Conservation (phyloP, 179 eudicot species). For the Vitellaria paradoxa region DNA sequence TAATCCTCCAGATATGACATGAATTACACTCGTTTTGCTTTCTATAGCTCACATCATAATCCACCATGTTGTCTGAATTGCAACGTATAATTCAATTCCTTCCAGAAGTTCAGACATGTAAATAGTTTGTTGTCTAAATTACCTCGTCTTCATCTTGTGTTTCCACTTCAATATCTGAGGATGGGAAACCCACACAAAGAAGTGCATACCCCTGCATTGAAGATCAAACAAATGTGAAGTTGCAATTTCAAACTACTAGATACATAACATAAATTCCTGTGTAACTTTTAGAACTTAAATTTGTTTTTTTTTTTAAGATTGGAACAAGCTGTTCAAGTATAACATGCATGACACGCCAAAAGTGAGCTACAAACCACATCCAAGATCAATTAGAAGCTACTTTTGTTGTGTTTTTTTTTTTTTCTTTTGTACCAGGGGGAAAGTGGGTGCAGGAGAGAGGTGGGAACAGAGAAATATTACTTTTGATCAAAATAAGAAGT, state of each 20-base stretch:
- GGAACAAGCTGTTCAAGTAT: background rate
- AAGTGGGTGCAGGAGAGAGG: background rate
- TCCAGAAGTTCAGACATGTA: background rate
- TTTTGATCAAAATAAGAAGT: background rate
- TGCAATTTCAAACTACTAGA: background rate
- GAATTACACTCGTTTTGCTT: background rate
- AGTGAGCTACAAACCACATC: background rate
- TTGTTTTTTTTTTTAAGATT: too few species aligned
- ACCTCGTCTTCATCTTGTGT: conserved; percentile 99
- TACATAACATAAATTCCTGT: background rate
- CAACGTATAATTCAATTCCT: background rate
- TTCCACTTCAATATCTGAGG: conserved; percentile 93
- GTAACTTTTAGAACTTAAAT: background rate
- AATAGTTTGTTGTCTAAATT: conserved; percentile 15
- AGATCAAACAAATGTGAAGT: conserved; percentile 5
- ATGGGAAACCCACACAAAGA: conserved; percentile 92
- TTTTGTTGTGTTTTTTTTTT: background rate
- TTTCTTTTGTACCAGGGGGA: background rate
- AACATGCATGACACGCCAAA: background rate
- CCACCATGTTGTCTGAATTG: background rate
- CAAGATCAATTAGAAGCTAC: background rate
- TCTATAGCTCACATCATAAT: background rate
- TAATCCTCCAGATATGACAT: background rate
- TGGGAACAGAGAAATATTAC: background rate
- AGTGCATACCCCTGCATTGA: conserved; percentile 84